These are phyloP conservation scores for Leccinum boreale DNA, from an alignment of 768 basidiomycete genomes.

Conservation along the genomic window DNA sequence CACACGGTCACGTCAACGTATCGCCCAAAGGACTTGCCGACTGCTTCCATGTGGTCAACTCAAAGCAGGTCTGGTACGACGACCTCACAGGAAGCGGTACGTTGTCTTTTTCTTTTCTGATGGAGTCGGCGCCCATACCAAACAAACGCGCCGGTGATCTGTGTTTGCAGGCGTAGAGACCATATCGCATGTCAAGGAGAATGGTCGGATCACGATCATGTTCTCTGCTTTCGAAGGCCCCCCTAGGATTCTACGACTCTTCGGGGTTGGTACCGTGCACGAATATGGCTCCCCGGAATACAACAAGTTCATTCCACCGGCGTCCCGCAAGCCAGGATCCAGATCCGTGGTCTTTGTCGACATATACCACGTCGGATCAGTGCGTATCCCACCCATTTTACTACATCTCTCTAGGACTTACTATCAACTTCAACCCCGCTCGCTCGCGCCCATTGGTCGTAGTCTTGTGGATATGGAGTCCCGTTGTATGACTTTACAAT, in stretches of 20 bases:
- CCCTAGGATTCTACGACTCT: slow-evolving; percentile 55
- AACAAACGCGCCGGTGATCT: background rate
- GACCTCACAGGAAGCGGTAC: slow-evolving; percentile 67
- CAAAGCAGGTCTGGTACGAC: slow-evolving; percentile 66
- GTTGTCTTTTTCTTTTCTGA: slow-evolving; percentile 5
- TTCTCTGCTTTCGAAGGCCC: slow-evolving; percentile 63
- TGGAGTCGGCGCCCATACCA: background rate
- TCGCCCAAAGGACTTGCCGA: slow-evolving; percentile 68
- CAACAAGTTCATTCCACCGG: slow-evolving; percentile 45
- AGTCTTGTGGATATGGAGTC: slow-evolving; percentile 70
- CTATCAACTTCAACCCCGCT: too few species aligned
- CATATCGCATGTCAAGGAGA: slow-evolving; percentile 59
- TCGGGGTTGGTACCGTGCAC: slow-evolving; percentile 55
- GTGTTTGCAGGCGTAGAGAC: slow-evolving; percentile 48
- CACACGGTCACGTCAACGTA: slow-evolving; percentile 59
- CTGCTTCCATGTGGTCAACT: slow-evolving; percentile 57
- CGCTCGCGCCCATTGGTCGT: too few species aligned
- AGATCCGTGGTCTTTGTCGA: slow-evolving; percentile 59
- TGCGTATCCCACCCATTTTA: slow-evolving; percentile 17
- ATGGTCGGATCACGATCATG: slow-evolving; percentile 60
- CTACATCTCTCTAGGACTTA: background rate
- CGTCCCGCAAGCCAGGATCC: slow-evolving; percentile 54
- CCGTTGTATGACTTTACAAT: slow-evolving; percentile 58
- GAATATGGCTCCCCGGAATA: slow-evolving; percentile 66
- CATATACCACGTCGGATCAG: slow-evolving; percentile 53